Evolutionary conservation across 805 yeast species (phyloP).

Genomic region (Spathaspora arborariae): DNA sequence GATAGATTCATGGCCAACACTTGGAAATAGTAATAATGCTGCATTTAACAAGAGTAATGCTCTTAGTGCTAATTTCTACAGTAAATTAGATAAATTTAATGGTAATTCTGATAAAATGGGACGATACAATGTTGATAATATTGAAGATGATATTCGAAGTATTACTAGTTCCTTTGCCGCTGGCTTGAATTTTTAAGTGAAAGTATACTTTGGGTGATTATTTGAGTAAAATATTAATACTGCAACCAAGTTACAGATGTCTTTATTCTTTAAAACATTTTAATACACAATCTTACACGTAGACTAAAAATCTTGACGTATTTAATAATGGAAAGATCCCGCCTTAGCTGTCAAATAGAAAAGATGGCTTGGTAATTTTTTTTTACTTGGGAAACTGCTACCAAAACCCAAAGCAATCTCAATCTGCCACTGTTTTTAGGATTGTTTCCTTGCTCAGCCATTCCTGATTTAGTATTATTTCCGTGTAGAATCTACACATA

Average conservation of each 20-base stretch:
- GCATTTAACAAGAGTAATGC: conserved; percentile 11
- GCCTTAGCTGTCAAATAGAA: no score
- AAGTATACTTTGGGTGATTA: no score
- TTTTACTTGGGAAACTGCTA: no score
- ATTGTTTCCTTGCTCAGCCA: not conserved
- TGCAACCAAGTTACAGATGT: not conserved
- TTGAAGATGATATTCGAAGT: conserved; percentile 34
- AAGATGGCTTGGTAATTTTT: no score
- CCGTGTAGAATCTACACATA: not conserved
- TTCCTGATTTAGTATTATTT: not conserved
- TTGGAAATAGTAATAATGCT: conserved; percentile 12
- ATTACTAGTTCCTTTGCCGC: conserved; percentile 39
- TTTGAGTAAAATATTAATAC: no score
- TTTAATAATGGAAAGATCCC: not conserved
- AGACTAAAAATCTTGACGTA: not conserved
- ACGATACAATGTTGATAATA: conserved; percentile 5
- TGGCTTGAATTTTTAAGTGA: conserved; percentile 20
- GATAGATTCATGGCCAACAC: conserved; percentile 24
- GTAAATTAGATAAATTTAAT: conserved; percentile 20
- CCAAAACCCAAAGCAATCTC: not conserved
- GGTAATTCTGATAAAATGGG: conserved; percentile 9
- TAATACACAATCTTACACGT: not conserved
- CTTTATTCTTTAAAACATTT: not conserved
- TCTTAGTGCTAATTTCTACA: conserved; percentile 31
- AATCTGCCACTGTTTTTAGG: no score